Conservation (phyloP, 1,139 yeast genomes). For the Zygosaccharomyces sapae region DNA sequence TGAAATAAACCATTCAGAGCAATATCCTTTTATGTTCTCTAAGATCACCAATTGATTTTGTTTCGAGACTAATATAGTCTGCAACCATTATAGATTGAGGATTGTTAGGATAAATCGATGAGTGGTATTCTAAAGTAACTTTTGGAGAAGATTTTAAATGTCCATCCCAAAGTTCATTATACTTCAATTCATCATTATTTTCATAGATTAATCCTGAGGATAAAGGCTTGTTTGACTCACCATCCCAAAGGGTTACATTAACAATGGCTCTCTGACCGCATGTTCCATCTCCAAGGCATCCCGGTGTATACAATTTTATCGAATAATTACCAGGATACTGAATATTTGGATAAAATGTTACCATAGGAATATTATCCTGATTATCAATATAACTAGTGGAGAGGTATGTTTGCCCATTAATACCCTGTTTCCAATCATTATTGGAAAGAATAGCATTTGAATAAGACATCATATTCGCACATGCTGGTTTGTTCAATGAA, state of each 20-base stretch:
- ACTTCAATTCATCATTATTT: conserved; percentile 73
- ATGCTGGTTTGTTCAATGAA: conserved; percentile 62
- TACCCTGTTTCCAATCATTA: conserved; percentile 35
- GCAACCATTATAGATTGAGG: conserved; percentile 56
- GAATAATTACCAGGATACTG: conserved; percentile 73
- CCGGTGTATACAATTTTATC: conserved; percentile 75
- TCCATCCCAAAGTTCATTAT: conserved; percentile 74
- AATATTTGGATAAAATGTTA: conserved; percentile 65
- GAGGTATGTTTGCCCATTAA: conserved; percentile 38
- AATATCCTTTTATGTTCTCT: conserved; percentile 32
- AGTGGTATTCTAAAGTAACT: conserved; percentile 45
- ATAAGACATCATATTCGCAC: conserved; percentile 40
- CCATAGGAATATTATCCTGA: conserved; percentile 38
- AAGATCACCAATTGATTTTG: conserved; percentile 48
- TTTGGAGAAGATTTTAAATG: conserved; percentile 57
- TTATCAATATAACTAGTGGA: conserved; percentile 27
- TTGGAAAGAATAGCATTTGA: conserved; percentile 36
- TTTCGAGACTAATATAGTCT: conserved; percentile 58
- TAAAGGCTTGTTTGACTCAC: conserved; percentile 41
- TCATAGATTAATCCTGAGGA: conserved; percentile 54
- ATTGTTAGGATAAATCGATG: conserved; percentile 34
- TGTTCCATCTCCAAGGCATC: conserved; percentile 66
- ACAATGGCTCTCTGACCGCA: conserved; percentile 73
- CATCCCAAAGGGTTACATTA: conserved; percentile 60
- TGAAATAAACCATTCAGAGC: conserved; percentile 74